phyloP scores from a whole-genome alignment of 2,329 filamentous ascomycete genomes.

The Xylogone sp. region DNA sequence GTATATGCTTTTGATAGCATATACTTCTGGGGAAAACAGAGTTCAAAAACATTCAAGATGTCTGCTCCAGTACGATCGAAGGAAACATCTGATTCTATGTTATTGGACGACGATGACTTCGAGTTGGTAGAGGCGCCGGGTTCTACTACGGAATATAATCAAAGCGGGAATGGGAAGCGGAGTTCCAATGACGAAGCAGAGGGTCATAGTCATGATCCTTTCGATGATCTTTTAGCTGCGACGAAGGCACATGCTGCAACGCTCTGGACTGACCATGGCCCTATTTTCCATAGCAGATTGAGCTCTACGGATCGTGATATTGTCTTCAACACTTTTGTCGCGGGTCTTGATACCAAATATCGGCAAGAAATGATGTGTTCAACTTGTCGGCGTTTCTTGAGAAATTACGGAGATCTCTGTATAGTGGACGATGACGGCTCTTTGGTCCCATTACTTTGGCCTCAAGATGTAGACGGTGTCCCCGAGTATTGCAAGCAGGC shows the following conservation, averaged over 20 bases:
- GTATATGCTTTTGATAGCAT: too few relatives aligned
- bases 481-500: not conserved
- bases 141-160: too few relatives aligned
- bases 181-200: not conserved
- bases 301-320: not conserved
- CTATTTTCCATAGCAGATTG: not conserved
- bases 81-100: too few relatives aligned
- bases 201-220: not conserved
- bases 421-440: not conserved
- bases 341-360: not conserved
- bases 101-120: too few relatives aligned
- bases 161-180: too few relatives aligned
- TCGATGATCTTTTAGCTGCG: not conserved
- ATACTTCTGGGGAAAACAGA: too few relatives aligned
- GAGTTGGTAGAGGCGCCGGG: too few relatives aligned
- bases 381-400: conserved; percentile 2
- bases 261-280: not conserved
- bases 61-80: too few relatives aligned
- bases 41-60: too few relatives aligned
- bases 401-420: conserved; percentile 6
- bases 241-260: not conserved
- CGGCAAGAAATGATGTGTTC: not conserved
- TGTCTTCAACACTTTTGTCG: not conserved
- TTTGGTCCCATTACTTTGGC: not conserved
- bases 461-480: not conserved